A percentile compares a stretch with the other conserved stretches of the same genome.
These are phyloP conservation scores for Circinella umbellata DNA, from an alignment of 371 early-diverging fungal species.

Conservation along the genomic window DNA sequence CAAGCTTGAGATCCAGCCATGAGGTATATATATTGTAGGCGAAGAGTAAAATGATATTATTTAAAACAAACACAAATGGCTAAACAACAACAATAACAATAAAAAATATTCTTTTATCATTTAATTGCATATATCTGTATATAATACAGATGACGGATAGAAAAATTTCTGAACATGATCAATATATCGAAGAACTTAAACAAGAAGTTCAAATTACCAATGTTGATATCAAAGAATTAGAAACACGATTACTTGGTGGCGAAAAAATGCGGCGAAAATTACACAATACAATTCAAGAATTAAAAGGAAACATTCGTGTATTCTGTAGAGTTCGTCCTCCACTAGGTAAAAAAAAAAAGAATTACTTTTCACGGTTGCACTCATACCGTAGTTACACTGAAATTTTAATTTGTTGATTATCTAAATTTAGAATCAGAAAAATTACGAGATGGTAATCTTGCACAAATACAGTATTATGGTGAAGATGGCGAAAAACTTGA, in stretches of 20 bases:
- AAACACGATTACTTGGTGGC: conserved; percentile 70
- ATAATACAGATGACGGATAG: conserved; percentile 44
- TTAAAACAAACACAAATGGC: too few relatives aligned
- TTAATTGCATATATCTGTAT: background rate
- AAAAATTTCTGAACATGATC: conserved; percentile 45
- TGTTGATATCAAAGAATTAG: conserved; percentile 47
- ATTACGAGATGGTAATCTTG: conserved; percentile 18
- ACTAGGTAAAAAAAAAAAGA: conserved; percentile 27
- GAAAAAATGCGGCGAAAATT: conserved; percentile 81
- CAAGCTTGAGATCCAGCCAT: conserved; percentile 44
- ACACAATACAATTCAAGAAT: conserved; percentile 94
- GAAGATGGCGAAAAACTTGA: conserved; percentile 59
- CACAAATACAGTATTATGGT: conserved; percentile 47
- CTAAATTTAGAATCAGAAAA: conserved; percentile 24
- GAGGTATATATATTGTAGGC: conserved; percentile 38
- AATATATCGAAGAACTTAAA: conserved; percentile 49
- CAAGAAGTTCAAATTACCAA: conserved; percentile 27
- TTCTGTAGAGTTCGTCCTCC: conserved; percentile 96
- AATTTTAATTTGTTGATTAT: too few relatives aligned
- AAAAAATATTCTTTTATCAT: too few relatives aligned
- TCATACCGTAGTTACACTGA: too few relatives aligned
- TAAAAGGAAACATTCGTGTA: conserved; percentile 98
- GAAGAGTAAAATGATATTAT: too few relatives aligned
- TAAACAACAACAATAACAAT: too few relatives aligned
- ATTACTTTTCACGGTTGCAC: background rate